Evolutionary conservation across 768 basidiomycete species (phyloP).

Genomic region (Pulveroboletus ravenelii): DNA sequence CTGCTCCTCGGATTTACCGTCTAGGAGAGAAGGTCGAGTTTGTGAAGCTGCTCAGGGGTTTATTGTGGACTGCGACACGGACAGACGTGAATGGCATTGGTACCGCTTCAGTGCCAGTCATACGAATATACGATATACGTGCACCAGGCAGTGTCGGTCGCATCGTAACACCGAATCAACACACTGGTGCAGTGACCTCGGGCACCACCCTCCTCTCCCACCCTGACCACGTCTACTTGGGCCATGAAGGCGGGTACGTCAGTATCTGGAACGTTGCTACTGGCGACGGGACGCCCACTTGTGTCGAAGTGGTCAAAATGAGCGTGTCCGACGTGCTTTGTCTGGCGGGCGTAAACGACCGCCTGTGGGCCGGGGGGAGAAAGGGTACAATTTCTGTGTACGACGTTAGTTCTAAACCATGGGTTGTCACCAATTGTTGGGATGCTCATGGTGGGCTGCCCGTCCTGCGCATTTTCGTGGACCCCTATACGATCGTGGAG

Average conservation of each 20-base stretch:
- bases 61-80: slow-evolving; percentile 78
- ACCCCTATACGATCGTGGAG: slow-evolving; percentile 70
- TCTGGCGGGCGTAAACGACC: slow-evolving; percentile 77
- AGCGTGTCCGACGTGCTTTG: slow-evolving; percentile 76
- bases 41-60: slow-evolving; percentile 63
- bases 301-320: slow-evolving; percentile 75
- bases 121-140: slow-evolving; percentile 78
- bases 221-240: slow-evolving; percentile 69
- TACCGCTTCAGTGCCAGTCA: slow-evolving; percentile 54
- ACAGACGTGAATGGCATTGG: slow-evolving; percentile 43
- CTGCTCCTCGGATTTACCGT: slow-evolving; percentile 55
- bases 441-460: slow-evolving; percentile 68
- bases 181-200: slow-evolving; percentile 77
- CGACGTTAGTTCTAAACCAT: slow-evolving; percentile 69
- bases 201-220: slow-evolving; percentile 71
- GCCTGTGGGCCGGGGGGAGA: slow-evolving; percentile 84
- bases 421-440: slow-evolving; percentile 88
- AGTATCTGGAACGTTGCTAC: slow-evolving; percentile 70
- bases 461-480: slow-evolving; percentile 60
- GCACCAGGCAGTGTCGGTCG: slow-evolving; percentile 51
- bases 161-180: slow-evolving; percentile 57
- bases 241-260: slow-evolving; percentile 88
- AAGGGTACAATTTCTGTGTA: slow-evolving; percentile 81
- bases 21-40: slow-evolving; percentile 82
- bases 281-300: slow-evolving; percentile 54